Conservation (phyloP, 2,329 filamentous ascomycete species). For the Xylariaceae sp. region DNA sequence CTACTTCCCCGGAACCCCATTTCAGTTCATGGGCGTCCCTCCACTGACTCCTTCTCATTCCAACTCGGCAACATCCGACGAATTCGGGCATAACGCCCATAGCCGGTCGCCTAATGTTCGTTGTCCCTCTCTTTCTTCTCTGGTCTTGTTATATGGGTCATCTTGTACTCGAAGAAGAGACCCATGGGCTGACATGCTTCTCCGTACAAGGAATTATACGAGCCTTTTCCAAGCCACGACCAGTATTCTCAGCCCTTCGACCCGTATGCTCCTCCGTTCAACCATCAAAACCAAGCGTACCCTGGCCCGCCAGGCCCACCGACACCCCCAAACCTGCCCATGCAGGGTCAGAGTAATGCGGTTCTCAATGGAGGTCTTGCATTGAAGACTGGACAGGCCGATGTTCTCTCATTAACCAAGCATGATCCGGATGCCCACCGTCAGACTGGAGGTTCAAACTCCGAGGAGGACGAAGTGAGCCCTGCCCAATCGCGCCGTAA, state of each 20-base stretch:
- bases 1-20: slow-evolving; percentile 44
- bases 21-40: slow-evolving; percentile 50
- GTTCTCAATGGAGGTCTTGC: slow-evolving; percentile 14
- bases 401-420: slow-evolving; percentile 34
- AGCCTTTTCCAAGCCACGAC: slow-evolving; percentile 42
- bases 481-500: slow-evolving; percentile 55
- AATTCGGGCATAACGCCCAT: slow-evolving; percentile 36
- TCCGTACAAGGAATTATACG: slow-evolving; percentile 43
- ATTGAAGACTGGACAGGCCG: slow-evolving; percentile 24
- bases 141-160: no score
- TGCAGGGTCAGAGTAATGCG: slow-evolving; percentile 25
- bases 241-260: slow-evolving; percentile 44
- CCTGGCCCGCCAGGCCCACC: slow-evolving; percentile 48
- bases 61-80: slow-evolving; percentile 49
- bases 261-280: slow-evolving; percentile 39
- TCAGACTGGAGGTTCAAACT: slow-evolving; percentile 40
- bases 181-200: slow-evolving; percentile 18
- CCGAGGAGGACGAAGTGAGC: slow-evolving; percentile 51
- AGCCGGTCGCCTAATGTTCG: slow-evolving; percentile 51
- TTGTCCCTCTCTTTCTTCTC: slow-evolving; percentile 17
- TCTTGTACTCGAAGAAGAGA: not conserved
- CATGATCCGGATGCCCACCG: slow-evolving; percentile 37
- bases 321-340: slow-evolving; percentile 43
- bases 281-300: slow-evolving; percentile 33
- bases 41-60: slow-evolving; percentile 52